Evolutionary conservation across 2,329 filamentous ascomycete genomes (phyloP).

Genomic region (Didymella keratinophila): DNA sequence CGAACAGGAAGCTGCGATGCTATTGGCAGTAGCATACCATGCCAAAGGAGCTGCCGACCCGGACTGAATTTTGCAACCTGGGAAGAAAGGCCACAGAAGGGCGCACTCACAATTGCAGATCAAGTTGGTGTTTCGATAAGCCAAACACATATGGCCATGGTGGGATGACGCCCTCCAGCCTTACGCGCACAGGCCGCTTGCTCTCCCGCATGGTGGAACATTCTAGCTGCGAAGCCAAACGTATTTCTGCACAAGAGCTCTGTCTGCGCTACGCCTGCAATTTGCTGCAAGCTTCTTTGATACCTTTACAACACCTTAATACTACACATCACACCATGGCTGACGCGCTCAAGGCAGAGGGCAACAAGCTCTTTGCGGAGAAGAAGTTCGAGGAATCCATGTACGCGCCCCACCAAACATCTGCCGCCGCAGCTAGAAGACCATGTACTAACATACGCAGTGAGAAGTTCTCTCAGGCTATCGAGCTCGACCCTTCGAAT

Average conservation of each 20-base stretch:
- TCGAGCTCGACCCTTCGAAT: constrained; percentile 84
- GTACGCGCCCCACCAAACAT: constrained; percentile 65
- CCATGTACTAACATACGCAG: constrained; percentile 57
- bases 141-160: constrained; percentile 12
- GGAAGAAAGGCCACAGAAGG: not conserved
- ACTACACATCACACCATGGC: constrained; percentile 59
- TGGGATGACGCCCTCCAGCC: constrained; percentile 39
- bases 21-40: not conserved
- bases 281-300: constrained; percentile 10
- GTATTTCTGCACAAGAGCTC: constrained; percentile 45
- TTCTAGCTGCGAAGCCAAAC: constrained; percentile 45
- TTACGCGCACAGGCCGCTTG: constrained; percentile 27
- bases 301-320: constrained; percentile 9
- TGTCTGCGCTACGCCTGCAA: constrained; percentile 26
- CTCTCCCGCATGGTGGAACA: constrained; percentile 39
- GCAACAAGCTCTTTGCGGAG: constrained; percentile 97
- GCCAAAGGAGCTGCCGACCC: not conserved
- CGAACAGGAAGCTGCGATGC: not conserved
- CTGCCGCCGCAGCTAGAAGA: not conserved
- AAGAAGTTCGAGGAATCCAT: constrained; percentile 97
- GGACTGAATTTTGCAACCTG: too few species aligned
- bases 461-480: constrained; percentile 93
- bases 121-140: not conserved
- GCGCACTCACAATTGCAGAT: not conserved
- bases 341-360: constrained; percentile 91